Percentiles rank a stretch among this genome's conserved stretches.
These are phyloP conservation scores for Collybiopsis confluens DNA, from an alignment of 768 basidiomycete species.

Conservation along the genomic window DNA sequence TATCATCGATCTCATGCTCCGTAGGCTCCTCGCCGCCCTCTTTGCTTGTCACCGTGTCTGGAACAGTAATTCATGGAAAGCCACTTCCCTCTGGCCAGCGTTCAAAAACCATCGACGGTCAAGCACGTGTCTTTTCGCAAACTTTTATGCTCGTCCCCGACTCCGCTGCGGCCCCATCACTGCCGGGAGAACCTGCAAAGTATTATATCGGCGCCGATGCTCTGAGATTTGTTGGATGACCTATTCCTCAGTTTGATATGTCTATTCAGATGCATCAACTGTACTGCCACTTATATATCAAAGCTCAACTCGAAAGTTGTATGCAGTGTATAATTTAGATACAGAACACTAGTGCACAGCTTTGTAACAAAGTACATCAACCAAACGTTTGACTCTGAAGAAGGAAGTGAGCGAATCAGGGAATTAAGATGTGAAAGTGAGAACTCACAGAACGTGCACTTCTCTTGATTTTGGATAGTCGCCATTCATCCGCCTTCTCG, in stretches of 20 bases:
- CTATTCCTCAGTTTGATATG: background rate
- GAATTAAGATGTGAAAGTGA: background rate
- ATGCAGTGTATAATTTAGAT: too few relatives aligned
- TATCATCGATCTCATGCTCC: constrained; percentile 6
- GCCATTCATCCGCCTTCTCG: constrained; percentile 93
- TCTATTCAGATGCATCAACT: background rate
- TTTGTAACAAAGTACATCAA: constrained; percentile 32
- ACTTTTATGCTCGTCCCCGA: constrained; percentile 84
- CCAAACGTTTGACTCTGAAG: constrained; percentile 87
- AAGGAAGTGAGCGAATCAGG: background rate
- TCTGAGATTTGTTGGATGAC: constrained; percentile 69
- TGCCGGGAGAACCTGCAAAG: constrained; percentile 71
- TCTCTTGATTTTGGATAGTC: constrained; percentile 86
- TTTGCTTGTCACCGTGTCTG: constrained; percentile 74
- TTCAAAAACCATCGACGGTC: constrained; percentile 58
- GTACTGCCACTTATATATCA: background rate
- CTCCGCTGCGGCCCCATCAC: constrained; percentile 55
- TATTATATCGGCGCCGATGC: constrained; percentile 80
- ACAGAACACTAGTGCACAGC: too few relatives aligned
- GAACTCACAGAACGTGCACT: constrained; percentile 73
- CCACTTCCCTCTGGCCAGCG: constrained; percentile 42
- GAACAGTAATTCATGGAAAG: constrained; percentile 68
- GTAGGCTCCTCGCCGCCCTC: constrained; percentile 76
- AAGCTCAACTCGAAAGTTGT: too few relatives aligned
- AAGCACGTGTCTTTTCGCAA: constrained; percentile 83